Conservation (phyloP, 2,329 filamentous ascomycete genomes). For the Tolypocladium amazonense region DNA sequence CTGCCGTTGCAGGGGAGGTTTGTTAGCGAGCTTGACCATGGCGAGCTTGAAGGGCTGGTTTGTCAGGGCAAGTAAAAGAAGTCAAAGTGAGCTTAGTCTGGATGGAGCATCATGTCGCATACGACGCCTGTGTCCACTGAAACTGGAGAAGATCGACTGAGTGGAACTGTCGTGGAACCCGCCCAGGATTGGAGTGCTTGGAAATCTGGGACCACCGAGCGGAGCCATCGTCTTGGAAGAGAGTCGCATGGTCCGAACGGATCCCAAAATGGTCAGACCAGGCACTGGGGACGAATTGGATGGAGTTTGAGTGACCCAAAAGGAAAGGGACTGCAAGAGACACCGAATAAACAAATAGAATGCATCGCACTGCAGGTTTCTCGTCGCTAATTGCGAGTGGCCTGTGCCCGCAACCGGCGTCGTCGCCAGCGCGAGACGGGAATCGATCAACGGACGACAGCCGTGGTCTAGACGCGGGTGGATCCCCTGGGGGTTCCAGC, state of each 20-base stretch:
- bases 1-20: background rate
- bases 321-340: background rate
- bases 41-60: background rate
- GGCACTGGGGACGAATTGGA: background rate
- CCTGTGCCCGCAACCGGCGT: background rate
- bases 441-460: background rate
- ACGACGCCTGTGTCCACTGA: slow-evolving; percentile 5
- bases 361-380: background rate
- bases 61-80: no score
- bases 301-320: background rate
- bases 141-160: slow-evolving; percentile 20
- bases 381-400: background rate
- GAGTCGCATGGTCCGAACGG: background rate
- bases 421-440: background rate
- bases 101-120: background rate
- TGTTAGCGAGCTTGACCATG: background rate
- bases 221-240: background rate
- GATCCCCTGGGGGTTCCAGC: background rate
- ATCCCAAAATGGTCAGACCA: background rate
- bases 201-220: background rate
- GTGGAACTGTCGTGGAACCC: background rate
- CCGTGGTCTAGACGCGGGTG: slow-evolving; percentile 3
- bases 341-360: background rate
- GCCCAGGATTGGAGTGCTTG: background rate
- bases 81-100: background rate